A percentile compares a stretch with the other conserved stretches of the same genome.
Evolutionary conservation across 805 yeast species (phyloP).

Genomic region (Candida stauntonica): DNA sequence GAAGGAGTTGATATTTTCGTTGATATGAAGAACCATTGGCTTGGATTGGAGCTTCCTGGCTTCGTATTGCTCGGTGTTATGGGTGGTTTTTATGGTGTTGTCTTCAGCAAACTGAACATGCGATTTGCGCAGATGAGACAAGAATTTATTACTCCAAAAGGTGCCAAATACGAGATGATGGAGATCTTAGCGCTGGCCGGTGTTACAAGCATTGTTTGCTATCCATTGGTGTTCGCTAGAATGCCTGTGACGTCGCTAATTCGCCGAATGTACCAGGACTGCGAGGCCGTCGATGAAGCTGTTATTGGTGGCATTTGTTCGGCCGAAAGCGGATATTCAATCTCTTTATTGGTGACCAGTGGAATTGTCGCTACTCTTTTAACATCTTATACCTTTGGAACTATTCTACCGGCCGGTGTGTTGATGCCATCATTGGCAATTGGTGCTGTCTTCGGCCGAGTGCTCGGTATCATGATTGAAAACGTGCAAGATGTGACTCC

Average conservation of each 20-base stretch:
- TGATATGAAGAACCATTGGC: slow-evolving; percentile 72
- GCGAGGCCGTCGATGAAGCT: slow-evolving; percentile 31
- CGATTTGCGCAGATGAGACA: slow-evolving; percentile 35
- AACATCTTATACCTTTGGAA: slow-evolving; percentile 67
- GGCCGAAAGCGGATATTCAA: slow-evolving; percentile 4
- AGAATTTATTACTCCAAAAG: slow-evolving; percentile 17
- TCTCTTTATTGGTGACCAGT: slow-evolving; percentile 15
- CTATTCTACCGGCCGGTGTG: slow-evolving; percentile 64
- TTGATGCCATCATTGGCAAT: slow-evolving; percentile 58
- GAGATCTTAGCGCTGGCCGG: slow-evolving; percentile 48
- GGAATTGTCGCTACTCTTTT: slow-evolving; percentile 49
- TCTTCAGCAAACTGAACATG: slow-evolving; percentile 46
- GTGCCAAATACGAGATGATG: slow-evolving; percentile 32
- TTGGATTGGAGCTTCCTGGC: slow-evolving; percentile 64
- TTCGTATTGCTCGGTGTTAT: slow-evolving; percentile 64
- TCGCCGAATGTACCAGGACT: slow-evolving; percentile 66
- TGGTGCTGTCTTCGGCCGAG: slow-evolving; percentile 57
- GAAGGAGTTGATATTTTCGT: slow-evolving; percentile 52
- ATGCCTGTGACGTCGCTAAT: slow-evolving; percentile 54
- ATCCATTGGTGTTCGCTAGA: slow-evolving; percentile 50
- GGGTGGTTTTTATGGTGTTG: slow-evolving; percentile 66
- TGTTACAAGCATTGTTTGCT: slow-evolving; percentile 50
- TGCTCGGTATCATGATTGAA: slow-evolving; percentile 50
- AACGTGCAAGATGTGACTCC: slow-evolving; percentile 38
- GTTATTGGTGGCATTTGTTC: slow-evolving; percentile 28